Evolutionary conservation across 129 eudicot genomes (phyloP).

Genomic region (Mikania micrantha): DNA sequence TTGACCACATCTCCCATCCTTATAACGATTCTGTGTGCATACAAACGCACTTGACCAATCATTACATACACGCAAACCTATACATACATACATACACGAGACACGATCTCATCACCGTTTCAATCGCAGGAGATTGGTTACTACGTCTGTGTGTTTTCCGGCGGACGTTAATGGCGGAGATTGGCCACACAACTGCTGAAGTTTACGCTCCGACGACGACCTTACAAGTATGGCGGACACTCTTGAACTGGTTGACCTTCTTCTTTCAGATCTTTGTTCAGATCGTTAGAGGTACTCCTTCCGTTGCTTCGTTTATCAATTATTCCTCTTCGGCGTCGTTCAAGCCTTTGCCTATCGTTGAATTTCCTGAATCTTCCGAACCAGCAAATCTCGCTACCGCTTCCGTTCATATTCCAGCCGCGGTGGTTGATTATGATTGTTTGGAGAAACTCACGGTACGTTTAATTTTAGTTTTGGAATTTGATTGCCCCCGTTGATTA

Average conservation of each 20-base stretch:
- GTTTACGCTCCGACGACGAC: constrained; percentile 85
- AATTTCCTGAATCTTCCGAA: constrained; percentile 37
- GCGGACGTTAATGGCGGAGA: constrained; percentile 55
- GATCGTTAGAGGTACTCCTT: constrained; percentile 86
- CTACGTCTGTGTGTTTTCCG: constrained; percentile 8
- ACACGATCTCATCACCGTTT: constrained; percentile 2
- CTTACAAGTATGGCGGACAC: constrained; percentile 73
- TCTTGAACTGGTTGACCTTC: constrained; percentile 80
- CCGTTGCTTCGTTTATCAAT: constrained; percentile 48
- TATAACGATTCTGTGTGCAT: constrained; percentile 14
- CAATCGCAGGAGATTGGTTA: constrained; percentile 1
- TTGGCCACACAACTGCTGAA: constrained; percentile 52
- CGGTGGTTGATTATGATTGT: constrained; percentile 23
- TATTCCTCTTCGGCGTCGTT: constrained; percentile 50
- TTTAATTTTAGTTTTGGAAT: background rate
- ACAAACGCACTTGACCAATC: constrained; percentile 24
- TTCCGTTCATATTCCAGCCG: constrained; percentile 29
- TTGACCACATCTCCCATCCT: constrained; percentile 48
- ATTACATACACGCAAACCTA: background rate
- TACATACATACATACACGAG: background rate
- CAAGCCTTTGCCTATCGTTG: constrained; percentile 80
- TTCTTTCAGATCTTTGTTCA: constrained; percentile 92
- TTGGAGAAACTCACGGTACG: constrained; percentile 61
- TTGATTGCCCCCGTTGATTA: constrained; percentile 8
- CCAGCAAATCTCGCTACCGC: constrained; percentile 24